These are phyloP conservation scores for Dianthus caryophyllus DNA, from an alignment of 148 eudicot genomes.

Conservation along the genomic window DNA sequence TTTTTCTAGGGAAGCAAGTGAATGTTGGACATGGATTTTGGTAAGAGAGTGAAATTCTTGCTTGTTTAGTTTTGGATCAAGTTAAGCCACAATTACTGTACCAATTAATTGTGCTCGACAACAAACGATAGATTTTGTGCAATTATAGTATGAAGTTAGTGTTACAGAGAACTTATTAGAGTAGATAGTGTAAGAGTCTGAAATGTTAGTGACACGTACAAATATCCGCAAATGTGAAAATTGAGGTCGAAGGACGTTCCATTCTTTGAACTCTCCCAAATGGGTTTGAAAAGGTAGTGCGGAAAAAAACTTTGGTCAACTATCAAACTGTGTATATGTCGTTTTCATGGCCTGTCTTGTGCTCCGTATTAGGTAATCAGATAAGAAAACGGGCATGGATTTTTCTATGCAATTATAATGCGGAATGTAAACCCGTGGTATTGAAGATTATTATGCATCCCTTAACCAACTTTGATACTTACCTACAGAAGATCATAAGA, in stretches of 20 bases:
- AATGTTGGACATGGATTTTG: not conserved
- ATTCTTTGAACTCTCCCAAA: not conserved
- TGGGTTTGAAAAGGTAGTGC: not conserved
- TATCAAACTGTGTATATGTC: too few relatives aligned
- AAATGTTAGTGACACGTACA: not conserved
- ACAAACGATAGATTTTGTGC: not conserved
- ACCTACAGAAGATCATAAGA: not conserved
- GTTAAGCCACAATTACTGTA: not conserved
- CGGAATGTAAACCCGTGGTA: not conserved
- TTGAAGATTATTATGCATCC: not conserved
- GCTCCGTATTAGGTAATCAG: not conserved
- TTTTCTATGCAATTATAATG: slow-evolving; percentile 4
- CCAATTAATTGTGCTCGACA: not conserved
- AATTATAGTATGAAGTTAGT: not conserved
- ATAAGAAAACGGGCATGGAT: not conserved
- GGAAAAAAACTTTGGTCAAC: not conserved
- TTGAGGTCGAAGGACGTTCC: not conserved
- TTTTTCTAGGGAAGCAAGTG: not conserved
- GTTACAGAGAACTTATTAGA: not conserved
- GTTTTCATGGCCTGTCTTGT: not conserved
- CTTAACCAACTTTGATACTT: not conserved
- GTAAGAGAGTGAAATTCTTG: slow-evolving; percentile 42
- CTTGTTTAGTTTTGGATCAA: not conserved
- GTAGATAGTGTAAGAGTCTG: too few relatives aligned
- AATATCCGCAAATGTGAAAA: not conserved